A percentile compares a stretch with the other conserved stretches of the same genome.
These are phyloP conservation scores for Penicillium sp. DNA, from an alignment of 2,329 filamentous ascomycete species.

Conservation along the genomic window DNA sequence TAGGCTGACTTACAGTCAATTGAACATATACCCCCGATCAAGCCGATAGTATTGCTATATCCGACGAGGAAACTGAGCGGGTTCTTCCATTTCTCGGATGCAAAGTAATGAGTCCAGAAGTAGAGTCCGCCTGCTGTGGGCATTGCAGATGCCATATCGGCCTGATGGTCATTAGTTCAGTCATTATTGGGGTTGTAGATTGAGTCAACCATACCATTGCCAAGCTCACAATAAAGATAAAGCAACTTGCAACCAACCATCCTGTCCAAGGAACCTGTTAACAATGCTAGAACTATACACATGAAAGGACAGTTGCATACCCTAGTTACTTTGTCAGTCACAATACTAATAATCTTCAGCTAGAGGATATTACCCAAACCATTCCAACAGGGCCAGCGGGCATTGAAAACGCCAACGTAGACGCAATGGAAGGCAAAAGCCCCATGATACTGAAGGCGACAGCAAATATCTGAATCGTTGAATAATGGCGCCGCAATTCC, in stretches of 20 bases:
- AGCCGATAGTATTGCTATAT: slow-evolving; percentile 60
- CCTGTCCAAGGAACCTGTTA: neutral
- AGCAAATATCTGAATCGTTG: slow-evolving; percentile 60
- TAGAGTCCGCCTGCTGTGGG: slow-evolving; percentile 60
- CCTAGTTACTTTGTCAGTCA: slow-evolving; percentile 10
- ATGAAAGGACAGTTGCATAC: neutral
- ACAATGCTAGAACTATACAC: neutral
- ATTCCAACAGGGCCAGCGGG: slow-evolving; percentile 60
- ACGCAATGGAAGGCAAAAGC: slow-evolving; percentile 59
- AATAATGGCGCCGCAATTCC: slow-evolving; percentile 61
- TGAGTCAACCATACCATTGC: slow-evolving; percentile 49
- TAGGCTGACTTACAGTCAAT: slow-evolving; percentile 53
- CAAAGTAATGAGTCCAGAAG: slow-evolving; percentile 60
- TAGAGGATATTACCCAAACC: slow-evolving; percentile 50
- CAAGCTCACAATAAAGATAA: slow-evolving; percentile 59
- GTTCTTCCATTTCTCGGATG: slow-evolving; percentile 54
- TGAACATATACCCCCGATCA: slow-evolving; percentile 61
- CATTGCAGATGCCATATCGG: slow-evolving; percentile 54
- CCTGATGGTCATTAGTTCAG: slow-evolving; percentile 25
- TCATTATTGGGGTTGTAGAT: neutral
- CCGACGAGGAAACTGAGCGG: slow-evolving; percentile 60
- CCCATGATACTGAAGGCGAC: slow-evolving; percentile 62
- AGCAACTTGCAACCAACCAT: slow-evolving; percentile 57
- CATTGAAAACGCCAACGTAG: slow-evolving; percentile 57
- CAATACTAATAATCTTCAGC: neutral